Evolutionary conservation across 805 yeast genomes (phyloP), one percentile per base, ranked within the genome.

Genomic region (Isabelozyma rhagii): DNA sequence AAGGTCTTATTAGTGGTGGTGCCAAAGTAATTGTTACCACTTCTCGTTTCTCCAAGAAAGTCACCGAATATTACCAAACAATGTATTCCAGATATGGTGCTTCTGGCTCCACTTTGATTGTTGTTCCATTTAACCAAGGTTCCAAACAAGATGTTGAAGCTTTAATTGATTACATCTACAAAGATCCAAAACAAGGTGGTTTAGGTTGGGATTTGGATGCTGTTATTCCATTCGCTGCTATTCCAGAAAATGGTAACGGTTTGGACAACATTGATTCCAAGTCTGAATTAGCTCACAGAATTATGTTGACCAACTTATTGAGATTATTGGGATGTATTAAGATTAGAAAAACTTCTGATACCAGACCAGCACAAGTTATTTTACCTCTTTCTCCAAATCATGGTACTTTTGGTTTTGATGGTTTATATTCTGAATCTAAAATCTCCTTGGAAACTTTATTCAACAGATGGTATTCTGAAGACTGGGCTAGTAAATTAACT

Each of bases 41-140:
- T 47, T 91, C 97, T 27, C 83, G 97, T 71, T 94, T 87, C 81
- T 88, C 96, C 55, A 89, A 89, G 78, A 82, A 85, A 69, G 96
- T 90, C 45, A 92, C 98, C 48, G 98, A 94, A 73, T 93, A 84
- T 76, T 94, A 92, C 77, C 99, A 94, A 78, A 80, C 87, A 55
- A 80, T 93, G 77, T 96, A 94, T 72, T 85, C 97, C 46, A 85
- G 93, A 64, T 87, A 80, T 62, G 99, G 99, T 75, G 89, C 97
- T 50, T 72, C 88, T 55, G 97, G 97, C 41, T 88, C 97, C 45
- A 83, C 92, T 55, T 81, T 94, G 68, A 87, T 90, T 60, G 97
- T 94, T 57, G 99, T 94, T 60, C 99, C 99, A 58, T 94, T 94
- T 81, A 94, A 94, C 79, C 99, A 94, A 78, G 99, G 96, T 70